These are phyloP conservation scores for Sporothrix luriei DNA, from an alignment of 2,329 filamentous ascomycete species.

Conservation along the genomic window DNA sequence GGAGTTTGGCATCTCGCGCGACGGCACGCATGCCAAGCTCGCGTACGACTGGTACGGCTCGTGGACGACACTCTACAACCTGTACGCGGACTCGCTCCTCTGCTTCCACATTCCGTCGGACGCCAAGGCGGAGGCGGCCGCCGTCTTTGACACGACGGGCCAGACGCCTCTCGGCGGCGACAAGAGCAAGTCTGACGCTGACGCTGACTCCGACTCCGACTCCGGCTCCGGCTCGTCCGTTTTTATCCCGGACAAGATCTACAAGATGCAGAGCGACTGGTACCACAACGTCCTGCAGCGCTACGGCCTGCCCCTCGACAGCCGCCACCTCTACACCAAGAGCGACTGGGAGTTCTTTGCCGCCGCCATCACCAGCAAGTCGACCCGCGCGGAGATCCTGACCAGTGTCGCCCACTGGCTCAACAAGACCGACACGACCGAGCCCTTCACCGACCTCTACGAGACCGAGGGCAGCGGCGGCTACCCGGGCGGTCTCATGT, in stretches of 20 bases:
- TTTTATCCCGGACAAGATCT: slow-evolving; percentile 75
- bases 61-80: slow-evolving; percentile 76
- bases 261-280: slow-evolving; percentile 78
- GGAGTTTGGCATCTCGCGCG: slow-evolving; percentile 65
- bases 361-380: slow-evolving; percentile 71
- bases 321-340: slow-evolving; percentile 81
- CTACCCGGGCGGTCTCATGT: slow-evolving; percentile 71
- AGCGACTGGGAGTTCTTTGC: slow-evolving; percentile 92
- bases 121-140: background rate
- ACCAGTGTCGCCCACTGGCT: slow-evolving; percentile 77
- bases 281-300: slow-evolving; percentile 77
- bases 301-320: slow-evolving; percentile 82
- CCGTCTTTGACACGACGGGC: background rate
- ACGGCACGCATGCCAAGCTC: slow-evolving; percentile 70
- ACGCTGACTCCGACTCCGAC: slow-evolving; percentile 31
- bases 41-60: slow-evolving; percentile 76
- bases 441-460: slow-evolving; percentile 80
- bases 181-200: slow-evolving; percentile 31
- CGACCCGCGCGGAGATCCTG: slow-evolving; percentile 70
- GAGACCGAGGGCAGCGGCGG: slow-evolving; percentile 75
- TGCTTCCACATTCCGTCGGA: slow-evolving; percentile 40
- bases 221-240: slow-evolving; percentile 33
- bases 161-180: slow-evolving; percentile 34
- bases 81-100: slow-evolving; percentile 63
- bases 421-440: slow-evolving; percentile 77